phyloP scores from a whole-genome alignment of 139 green algal genomes.

The Closterium sp. region DNA sequence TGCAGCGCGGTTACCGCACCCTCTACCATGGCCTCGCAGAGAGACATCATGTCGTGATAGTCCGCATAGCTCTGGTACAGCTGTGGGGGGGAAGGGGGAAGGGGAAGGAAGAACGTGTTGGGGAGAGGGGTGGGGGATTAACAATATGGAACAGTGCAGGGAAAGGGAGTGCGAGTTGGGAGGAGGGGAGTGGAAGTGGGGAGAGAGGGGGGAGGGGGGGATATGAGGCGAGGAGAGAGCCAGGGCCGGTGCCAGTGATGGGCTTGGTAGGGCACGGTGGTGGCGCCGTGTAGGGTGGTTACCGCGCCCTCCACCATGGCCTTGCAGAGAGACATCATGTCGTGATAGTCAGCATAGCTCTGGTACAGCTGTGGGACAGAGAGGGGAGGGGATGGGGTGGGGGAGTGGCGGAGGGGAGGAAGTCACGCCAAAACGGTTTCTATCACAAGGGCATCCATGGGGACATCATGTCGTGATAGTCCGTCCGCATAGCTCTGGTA shows the following conservation, averaged over 20 bases:
- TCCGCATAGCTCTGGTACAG: slow-evolving; percentile 85
- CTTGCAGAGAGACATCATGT: slow-evolving; percentile 97
- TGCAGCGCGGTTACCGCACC: slow-evolving; percentile 55
- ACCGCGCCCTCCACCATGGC: slow-evolving; percentile 71
- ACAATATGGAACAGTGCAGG: too few relatives aligned
- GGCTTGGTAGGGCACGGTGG: slow-evolving; percentile 55
- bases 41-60: slow-evolving; percentile 94
- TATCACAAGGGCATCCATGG: slow-evolving; percentile 86
- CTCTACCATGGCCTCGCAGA: slow-evolving; percentile 86
- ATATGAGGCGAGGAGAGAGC: slow-evolving; percentile 72
- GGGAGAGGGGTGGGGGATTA: too few relatives aligned
- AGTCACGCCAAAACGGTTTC: too few relatives aligned
- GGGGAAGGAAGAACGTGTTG: too few relatives aligned
- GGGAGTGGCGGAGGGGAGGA: too few relatives aligned
- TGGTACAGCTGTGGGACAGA: slow-evolving; percentile 50
- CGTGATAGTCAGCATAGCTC: slow-evolving; percentile 92
- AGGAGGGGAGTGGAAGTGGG: neutral
- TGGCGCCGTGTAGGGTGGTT: slow-evolving; percentile 26
- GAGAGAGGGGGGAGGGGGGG: neutral
- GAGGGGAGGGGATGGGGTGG: neutral
- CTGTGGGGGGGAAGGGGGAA: neutral
- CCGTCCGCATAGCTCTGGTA: slow-evolving; percentile 88
- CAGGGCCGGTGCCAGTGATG: slow-evolving; percentile 70
- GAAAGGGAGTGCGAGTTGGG: too few relatives aligned
- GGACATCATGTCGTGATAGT: slow-evolving; percentile 96